Evolutionary conservation across 371 early-diverging fungal species (phyloP).

Genomic region (Lichtheimia ramosa): DNA sequence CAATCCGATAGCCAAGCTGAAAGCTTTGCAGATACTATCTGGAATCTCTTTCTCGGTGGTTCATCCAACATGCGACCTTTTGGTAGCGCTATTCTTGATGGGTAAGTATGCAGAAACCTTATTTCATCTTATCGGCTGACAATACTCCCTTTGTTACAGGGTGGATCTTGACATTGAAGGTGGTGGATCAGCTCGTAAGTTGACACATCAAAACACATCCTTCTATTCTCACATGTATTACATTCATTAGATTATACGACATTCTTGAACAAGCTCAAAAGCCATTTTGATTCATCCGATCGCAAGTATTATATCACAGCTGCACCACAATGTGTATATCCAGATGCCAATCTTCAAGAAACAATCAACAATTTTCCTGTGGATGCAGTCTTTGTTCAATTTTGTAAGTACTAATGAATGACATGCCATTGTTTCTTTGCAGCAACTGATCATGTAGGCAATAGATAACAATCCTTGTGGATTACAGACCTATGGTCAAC

Average conservation of each 20-base stretch:
- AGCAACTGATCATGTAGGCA: not conserved
- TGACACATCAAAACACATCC: not conserved
- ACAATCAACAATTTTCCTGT: conserved; percentile 53
- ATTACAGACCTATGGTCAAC: conserved; percentile 46
- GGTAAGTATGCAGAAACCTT: conserved; percentile 24
- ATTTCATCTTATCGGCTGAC: not conserved
- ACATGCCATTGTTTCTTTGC: not conserved
- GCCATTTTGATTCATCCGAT: conserved; percentile 25
- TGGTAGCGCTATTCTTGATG: conserved; percentile 59
- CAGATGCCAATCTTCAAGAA: conserved; percentile 58
- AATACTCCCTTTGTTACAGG: conserved; percentile 24
- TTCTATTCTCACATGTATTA: not conserved
- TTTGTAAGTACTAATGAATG: conserved; percentile 38
- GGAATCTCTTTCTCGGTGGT: conserved; percentile 63
- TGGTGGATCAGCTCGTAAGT: conserved; percentile 49
- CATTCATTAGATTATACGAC: conserved; percentile 49
- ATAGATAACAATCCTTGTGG: conserved; percentile 75
- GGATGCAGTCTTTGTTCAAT: conserved; percentile 74
- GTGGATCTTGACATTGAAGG: conserved; percentile 66
- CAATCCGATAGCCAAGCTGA: conserved; percentile 35
- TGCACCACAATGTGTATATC: conserved; percentile 77
- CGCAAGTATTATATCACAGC: conserved; percentile 65
- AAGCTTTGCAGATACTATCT: conserved; percentile 54
- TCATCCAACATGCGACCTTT: conserved; percentile 53
- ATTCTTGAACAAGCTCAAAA: conserved; percentile 49